Conservation (phyloP, 225 moss, liverwort and hornwort species). For the Marchantia polymorpha region DNA sequence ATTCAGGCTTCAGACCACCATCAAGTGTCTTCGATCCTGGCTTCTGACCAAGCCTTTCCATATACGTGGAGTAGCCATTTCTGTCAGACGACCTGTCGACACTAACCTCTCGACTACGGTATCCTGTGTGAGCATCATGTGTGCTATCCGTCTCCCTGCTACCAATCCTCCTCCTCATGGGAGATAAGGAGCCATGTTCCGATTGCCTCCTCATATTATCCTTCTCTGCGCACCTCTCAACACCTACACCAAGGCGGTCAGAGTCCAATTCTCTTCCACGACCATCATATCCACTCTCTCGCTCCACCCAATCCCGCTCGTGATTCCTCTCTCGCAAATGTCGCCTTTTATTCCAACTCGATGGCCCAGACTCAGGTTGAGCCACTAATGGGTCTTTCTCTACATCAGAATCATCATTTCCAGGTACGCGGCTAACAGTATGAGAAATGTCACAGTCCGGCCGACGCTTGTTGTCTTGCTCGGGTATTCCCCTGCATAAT, state of each 20-base stretch:
- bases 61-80: slow-evolving; percentile 18
- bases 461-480: slow-evolving; percentile 1
- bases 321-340: slow-evolving; percentile 15
- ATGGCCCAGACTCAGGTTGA: slow-evolving; percentile 21
- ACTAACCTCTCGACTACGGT: slow-evolving; percentile 30
- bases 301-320: slow-evolving; percentile 17
- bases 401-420: slow-evolving; percentile 4
- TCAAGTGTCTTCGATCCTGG: neutral
- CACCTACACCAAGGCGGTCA: slow-evolving; percentile 7
- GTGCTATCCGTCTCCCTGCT: slow-evolving; percentile 29
- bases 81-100: slow-evolving; percentile 32
- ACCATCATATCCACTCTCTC: slow-evolving; percentile 22
- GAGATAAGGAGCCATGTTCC: slow-evolving; percentile 27
- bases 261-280: slow-evolving; percentile 17
- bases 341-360: slow-evolving; percentile 11
- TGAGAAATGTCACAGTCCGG: slow-evolving; percentile 2
- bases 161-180: slow-evolving; percentile 19
- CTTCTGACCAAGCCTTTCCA: slow-evolving; percentile 28
- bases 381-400: neutral
- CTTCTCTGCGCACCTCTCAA: slow-evolving; percentile 23
- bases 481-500: neutral
- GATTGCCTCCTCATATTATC: neutral
- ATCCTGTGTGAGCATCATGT: slow-evolving; percentile 6
- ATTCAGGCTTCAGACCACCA: slow-evolving; percentile 33
- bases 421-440: neutral